Evolutionary conservation across 495 filamentous ascomycete genomes (phyloP), one percentile per base, ranked within the genome.

Genomic region (Annulohypoxylon nitens): DNA sequence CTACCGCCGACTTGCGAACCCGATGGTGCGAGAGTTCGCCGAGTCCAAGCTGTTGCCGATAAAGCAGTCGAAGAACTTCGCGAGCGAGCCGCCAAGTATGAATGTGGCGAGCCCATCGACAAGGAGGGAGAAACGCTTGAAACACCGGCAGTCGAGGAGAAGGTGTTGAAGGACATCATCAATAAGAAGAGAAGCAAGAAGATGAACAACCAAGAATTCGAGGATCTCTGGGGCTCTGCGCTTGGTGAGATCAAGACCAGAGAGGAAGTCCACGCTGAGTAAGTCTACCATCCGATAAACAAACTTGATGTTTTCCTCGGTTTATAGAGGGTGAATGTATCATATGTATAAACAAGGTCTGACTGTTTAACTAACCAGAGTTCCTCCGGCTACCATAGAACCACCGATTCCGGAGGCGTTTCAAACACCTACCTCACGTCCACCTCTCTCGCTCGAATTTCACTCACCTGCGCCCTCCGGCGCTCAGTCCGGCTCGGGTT

Each of bases 1-100:
- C 82, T 98, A 30, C 88, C 95, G 1, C 95, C 96, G 11, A 93
- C 92, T n/a, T 99, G 96, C 78, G 95, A 97, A 78, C 91, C 97
- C 1, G 97, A 99, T 78, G 93, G 94, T 57, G 93, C 95, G 78
- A 98, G 97, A 77, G 93, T 91, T 18, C 91, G 94, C 54, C 89
- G 90, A 26, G 93, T 98, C 50, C 91, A 93, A 75, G 88, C 90
- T 41, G 93, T 99, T 25, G 93, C 93, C 3, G 91, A 98, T 80
- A 91, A 90, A 75, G 94, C 93, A 2, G 88, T 98, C 10, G 93
- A 97, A 75, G 91, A 96, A 71, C 86, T 99, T 59, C 87, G 97
- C 45, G 91, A 97, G 62, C 89, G 93, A 43, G 87, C 92, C 66
- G 96, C 96, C 62, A 91, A 94, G 76, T 97, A 88, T 71, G 95